Conservation (phyloP, 495 filamentous ascomycete genomes). For the Hyaloscypha variabilis region DNA sequence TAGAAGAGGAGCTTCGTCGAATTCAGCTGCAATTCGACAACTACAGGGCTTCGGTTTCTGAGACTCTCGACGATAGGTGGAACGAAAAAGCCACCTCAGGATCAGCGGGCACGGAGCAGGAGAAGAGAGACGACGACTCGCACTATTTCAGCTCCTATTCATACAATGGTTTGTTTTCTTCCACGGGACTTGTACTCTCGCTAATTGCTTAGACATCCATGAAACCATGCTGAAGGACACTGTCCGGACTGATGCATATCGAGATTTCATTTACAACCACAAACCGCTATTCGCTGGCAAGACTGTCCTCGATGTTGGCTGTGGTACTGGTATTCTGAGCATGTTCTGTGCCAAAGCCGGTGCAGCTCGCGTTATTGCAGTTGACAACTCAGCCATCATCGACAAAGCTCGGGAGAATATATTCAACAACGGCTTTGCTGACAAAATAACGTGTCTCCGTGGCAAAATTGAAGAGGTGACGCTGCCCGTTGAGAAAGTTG, state of each 20-base stretch:
- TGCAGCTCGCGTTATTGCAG: slow-evolving; percentile 91
- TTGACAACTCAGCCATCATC: slow-evolving; percentile 97
- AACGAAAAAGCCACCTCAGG: slow-evolving; percentile 41
- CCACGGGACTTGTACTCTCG: not conserved
- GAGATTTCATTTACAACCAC: slow-evolving; percentile 97
- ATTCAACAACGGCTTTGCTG: slow-evolving; percentile 77
- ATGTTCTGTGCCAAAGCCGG: slow-evolving; percentile 97
- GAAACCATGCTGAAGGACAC: slow-evolving; percentile 95
- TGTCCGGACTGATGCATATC: slow-evolving; percentile 92
- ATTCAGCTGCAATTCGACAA: slow-evolving; percentile 69
- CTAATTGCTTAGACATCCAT: slow-evolving; percentile 67
- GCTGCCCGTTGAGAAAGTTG: slow-evolving; percentile 87
- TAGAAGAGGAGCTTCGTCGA: slow-evolving; percentile 68
- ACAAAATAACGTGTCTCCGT: slow-evolving; percentile 87
- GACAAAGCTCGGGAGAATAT: slow-evolving; percentile 93
- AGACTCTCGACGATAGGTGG: slow-evolving; percentile 73
- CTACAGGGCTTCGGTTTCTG: slow-evolving; percentile 68
- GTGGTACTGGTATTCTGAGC: slow-evolving; percentile 74
- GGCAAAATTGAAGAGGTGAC: slow-evolving; percentile 96
- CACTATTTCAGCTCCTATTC: slow-evolving; percentile 86
- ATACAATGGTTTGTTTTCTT: slow-evolving; percentile 62
- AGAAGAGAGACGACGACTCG: slow-evolving; percentile 54
- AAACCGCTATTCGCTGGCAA: slow-evolving; percentile 96
- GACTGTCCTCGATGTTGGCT: slow-evolving; percentile 96
- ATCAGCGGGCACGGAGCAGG: slow-evolving; percentile 33